Evolutionary conservation across 176 grass and related monocot genomes (phyloP).

Genomic region (Eleusine indica): DNA sequence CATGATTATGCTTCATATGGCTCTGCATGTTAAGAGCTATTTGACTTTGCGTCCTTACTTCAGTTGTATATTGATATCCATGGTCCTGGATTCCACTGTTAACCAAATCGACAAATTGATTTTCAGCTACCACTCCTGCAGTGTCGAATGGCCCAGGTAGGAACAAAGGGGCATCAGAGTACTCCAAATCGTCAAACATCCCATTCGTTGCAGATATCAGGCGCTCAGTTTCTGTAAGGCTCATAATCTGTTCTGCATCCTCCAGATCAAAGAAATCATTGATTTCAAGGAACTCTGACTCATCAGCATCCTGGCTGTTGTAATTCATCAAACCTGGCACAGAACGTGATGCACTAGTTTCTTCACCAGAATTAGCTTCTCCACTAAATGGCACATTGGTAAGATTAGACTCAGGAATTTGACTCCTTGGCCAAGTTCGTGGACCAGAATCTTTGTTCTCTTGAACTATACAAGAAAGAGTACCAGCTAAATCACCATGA

Average conservation of each 20-base stretch:
- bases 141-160: conserved; percentile 53
- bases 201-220: conserved; percentile 32
- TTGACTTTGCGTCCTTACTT: conserved; percentile 55
- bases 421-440: conserved; percentile 16
- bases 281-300: conserved; percentile 82
- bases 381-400: conserved; percentile 34
- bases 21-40: conserved; percentile 42
- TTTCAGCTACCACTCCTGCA: conserved; percentile 41
- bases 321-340: conserved; percentile 36
- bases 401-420: conserved; percentile 52
- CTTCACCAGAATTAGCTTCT: conserved; percentile 39
- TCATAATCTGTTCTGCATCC: conserved; percentile 41
- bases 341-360: conserved; percentile 27
- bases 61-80: conserved; percentile 44
- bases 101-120: conserved; percentile 48
- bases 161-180: conserved; percentile 57
- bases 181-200: conserved; percentile 48
- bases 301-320: conserved; percentile 40
- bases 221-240: conserved; percentile 35
- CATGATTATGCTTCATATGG: conserved; percentile 43
- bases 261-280: conserved; percentile 73
- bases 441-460: conserved; percentile 35
- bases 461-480: conserved; percentile 42
- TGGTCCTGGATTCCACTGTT: conserved; percentile 40
- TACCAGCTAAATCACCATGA: conserved; percentile 16